Evolutionary conservation across 2,329 filamentous ascomycete genomes (phyloP).

Genomic region (Helotiales sp.): DNA sequence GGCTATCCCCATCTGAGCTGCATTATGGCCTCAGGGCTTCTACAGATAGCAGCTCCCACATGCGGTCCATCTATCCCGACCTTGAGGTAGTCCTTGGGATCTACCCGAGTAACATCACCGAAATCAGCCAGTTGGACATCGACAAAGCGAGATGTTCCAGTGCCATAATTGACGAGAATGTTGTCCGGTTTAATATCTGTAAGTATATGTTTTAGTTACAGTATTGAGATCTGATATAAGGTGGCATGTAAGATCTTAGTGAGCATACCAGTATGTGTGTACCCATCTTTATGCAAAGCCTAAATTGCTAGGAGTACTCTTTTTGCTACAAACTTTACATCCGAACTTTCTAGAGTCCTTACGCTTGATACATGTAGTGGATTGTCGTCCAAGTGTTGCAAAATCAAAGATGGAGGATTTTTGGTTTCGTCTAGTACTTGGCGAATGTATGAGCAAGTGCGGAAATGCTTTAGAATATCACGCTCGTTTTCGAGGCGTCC

Average conservation of each 20-base stretch:
- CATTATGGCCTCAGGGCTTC: constrained; percentile 39
- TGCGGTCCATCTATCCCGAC: constrained; percentile 24
- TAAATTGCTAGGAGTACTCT: constrained; percentile 26
- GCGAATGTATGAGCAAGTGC: constrained; percentile 21
- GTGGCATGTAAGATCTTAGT: constrained; percentile 14
- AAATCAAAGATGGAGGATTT: constrained; percentile 27
- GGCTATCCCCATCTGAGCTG: constrained; percentile 38
- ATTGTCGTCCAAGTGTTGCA: constrained; percentile 27
- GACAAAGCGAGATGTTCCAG: constrained; percentile 33
- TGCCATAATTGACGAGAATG: constrained; percentile 37
- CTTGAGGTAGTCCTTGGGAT: constrained; percentile 27
- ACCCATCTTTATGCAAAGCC: constrained; percentile 28
- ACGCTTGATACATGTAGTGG: constrained; percentile 22
- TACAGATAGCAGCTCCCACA: constrained; percentile 39
- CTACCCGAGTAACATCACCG: constrained; percentile 31
- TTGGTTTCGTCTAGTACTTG: constrained; percentile 27
- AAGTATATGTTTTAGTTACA: constrained; percentile 27
- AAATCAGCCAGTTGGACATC: constrained; percentile 38
- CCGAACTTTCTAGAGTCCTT: constrained; percentile 22
- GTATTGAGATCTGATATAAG: constrained; percentile 17
- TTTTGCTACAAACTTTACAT: constrained; percentile 27
- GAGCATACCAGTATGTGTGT: constrained; percentile 27
- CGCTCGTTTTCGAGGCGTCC: constrained; percentile 28
- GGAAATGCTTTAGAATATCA: constrained; percentile 27
- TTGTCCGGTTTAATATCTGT: constrained; percentile 38